Evolutionary conservation across 148 eudicot species (phyloP), one percentile per base, ranked within the genome.

Genomic region (Rhododendron henanense): DNA sequence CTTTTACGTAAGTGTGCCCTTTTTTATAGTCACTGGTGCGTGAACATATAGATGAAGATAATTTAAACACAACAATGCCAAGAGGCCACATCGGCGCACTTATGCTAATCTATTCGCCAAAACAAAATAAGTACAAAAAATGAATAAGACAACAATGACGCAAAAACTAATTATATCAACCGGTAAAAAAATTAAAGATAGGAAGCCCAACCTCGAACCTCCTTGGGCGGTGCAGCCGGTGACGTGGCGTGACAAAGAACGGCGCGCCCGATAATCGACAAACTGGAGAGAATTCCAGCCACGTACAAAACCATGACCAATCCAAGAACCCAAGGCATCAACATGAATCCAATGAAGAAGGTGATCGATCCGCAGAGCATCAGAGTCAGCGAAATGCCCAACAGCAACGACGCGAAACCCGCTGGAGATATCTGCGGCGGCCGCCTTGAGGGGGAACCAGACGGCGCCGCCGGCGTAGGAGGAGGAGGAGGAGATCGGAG

Each of bases 321-420:
- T 0, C 96, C 98, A 1, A 97, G 87, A 9, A 95, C 96, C 99
- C 98, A 97, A 4, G 99, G 99, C 91, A 97, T 91, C 94, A 97
- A 86, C 89, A 97, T 55, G 81, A 97, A 94, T 13, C 99, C 99
- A 3, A 97, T 89, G 28, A 94, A 93, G 67, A 96, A 96, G 31
- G 99, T 97, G 3, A 97, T 92, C 41, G 96, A 97, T 37, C 99
- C 99, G 86, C 99, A 95, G 0, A 97, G 87, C 99, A 97, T 97
- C 88, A 97, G 35, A n/a, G 99, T 87, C 78, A 95, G 57, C 39
- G 99, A 94, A 7, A 97, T 88, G 79, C 99, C 99, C 41, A 97
- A 73, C 88, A 97, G 88, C 92, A 97, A 67, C 73, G 98, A 93
- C 73, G 98, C 98, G 48, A 97, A 95, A 11, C 98, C 98, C 73